Evolutionary conservation across 2,329 filamentous ascomycete genomes (phyloP).

Genomic region (Leptographium procerum): DNA sequence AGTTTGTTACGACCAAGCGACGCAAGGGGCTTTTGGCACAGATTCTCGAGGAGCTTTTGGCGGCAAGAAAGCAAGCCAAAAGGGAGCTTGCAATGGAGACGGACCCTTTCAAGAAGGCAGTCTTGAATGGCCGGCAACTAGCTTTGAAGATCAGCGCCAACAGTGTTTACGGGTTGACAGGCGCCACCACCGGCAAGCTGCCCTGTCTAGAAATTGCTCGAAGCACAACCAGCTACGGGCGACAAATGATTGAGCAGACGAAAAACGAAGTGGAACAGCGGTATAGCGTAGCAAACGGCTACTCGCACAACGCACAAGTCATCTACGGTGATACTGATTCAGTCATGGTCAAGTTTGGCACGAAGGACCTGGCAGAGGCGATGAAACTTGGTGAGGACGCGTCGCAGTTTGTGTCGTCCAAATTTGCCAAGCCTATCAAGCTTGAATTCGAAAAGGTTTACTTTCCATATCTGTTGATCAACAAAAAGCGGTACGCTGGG

Average conservation of each 20-base stretch:
- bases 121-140: constrained; percentile 91
- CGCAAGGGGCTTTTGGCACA: constrained; percentile 87
- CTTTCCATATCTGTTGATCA: constrained; percentile 94
- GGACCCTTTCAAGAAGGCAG: constrained; percentile 94
- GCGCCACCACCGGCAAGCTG: constrained; percentile 89
- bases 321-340: constrained; percentile 99
- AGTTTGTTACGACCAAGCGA: constrained; percentile 79
- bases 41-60: constrained; percentile 85
- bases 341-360: constrained; percentile 98
- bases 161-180: constrained; percentile 93
- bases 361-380: constrained; percentile 70
- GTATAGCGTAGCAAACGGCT: constrained; percentile 90
- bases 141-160: constrained; percentile 96
- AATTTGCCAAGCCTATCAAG: constrained; percentile 96
- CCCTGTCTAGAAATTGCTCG: constrained; percentile 92
- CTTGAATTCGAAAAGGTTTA: constrained; percentile 99
- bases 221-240: constrained; percentile 92
- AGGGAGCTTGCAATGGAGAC: constrained; percentile 79
- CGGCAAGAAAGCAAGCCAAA: constrained; percentile 92
- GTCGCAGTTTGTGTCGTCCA: constrained; percentile 73
- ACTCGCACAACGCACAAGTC: constrained; percentile 87
- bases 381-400: constrained; percentile 97
- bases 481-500: constrained; percentile 99
- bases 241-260: constrained; percentile 98
- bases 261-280: constrained; percentile 87